Conservation (phyloP, 345 rosid species). For the Tarenaya hassleriana region DNA sequence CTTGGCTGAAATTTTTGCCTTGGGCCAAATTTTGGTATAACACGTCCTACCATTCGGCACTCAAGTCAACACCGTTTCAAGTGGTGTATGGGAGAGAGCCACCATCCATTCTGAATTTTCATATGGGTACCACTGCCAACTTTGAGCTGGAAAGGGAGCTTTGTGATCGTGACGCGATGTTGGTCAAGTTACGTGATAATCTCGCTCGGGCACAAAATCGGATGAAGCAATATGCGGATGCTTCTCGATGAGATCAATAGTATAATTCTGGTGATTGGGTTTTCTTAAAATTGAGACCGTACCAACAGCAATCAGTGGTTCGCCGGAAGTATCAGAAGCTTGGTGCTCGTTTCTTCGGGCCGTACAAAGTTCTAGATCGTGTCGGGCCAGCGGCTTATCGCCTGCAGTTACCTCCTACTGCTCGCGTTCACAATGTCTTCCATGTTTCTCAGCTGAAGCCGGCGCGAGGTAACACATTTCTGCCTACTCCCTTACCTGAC, state of each 20-base stretch:
- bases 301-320: neutral
- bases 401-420: fast-evolving
- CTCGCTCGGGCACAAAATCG: neutral
- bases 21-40: neutral
- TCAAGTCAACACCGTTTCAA: no score
- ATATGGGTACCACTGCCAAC: no score
- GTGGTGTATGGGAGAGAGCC: no score
- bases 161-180: no score
- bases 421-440: neutral
- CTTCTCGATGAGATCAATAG: neutral
- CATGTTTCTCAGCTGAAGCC: neutral
- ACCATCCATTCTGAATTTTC: no score
- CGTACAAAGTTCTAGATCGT: neutral
- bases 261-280: neutral
- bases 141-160: no score
- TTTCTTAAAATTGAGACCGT: neutral
- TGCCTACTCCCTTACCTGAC: neutral
- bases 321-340: neutral
- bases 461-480: neutral
- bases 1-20: neutral
- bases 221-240: neutral
- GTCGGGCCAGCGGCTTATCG: neutral
- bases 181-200: no score
- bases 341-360: neutral
- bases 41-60: neutral